Percentiles rank a stretch among this genome's conserved stretches.
These are phyloP conservation scores for Zygoascus flipseniorum DNA, from an alignment of 805 yeast genomes.

Conservation along the genomic window DNA sequence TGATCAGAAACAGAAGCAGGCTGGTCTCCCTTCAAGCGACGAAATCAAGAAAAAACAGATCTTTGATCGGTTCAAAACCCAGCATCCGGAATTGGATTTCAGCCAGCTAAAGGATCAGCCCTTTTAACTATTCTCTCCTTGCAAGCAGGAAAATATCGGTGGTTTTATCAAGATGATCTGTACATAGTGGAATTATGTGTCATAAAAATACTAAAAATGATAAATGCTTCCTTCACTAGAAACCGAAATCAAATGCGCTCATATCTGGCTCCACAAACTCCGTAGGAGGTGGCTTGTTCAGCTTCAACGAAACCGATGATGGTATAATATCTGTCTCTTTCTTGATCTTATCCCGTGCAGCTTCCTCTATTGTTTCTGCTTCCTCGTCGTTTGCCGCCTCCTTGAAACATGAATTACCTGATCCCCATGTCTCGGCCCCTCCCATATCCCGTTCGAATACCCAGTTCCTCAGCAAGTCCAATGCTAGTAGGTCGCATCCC, in stretches of 20 bases:
- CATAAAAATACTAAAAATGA: neutral
- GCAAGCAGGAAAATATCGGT: slow-evolving; percentile 1
- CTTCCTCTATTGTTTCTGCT: neutral
- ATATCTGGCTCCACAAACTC: slow-evolving; percentile 67
- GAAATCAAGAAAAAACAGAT: slow-evolving; percentile 28
- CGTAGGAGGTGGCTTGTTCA: slow-evolving; percentile 37
- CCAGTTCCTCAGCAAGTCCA: slow-evolving; percentile 63
- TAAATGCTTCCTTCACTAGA: slow-evolving; percentile 1
- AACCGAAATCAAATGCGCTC: slow-evolving; percentile 58
- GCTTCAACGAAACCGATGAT: slow-evolving; percentile 12
- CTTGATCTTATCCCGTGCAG: neutral
- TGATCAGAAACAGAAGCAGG: slow-evolving; percentile 35
- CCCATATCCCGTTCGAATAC: slow-evolving; percentile 12
- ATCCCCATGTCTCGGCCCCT: neutral
- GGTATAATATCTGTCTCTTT: neutral
- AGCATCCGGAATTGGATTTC: slow-evolving; percentile 39
- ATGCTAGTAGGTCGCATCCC: slow-evolving; percentile 83
- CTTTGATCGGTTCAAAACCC: slow-evolving; percentile 32
- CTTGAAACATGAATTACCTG: no score
- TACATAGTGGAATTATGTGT: neutral
- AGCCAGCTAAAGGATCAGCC: slow-evolving; percentile 22
- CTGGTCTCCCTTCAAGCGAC: slow-evolving; percentile 32
- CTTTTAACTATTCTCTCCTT: neutral
- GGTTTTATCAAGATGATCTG: neutral
- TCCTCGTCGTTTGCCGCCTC: neutral